These are phyloP conservation scores for Symbiodinium pilosum DNA, from an alignment of 73 alveolate genomes.

Conservation along the genomic window DNA sequence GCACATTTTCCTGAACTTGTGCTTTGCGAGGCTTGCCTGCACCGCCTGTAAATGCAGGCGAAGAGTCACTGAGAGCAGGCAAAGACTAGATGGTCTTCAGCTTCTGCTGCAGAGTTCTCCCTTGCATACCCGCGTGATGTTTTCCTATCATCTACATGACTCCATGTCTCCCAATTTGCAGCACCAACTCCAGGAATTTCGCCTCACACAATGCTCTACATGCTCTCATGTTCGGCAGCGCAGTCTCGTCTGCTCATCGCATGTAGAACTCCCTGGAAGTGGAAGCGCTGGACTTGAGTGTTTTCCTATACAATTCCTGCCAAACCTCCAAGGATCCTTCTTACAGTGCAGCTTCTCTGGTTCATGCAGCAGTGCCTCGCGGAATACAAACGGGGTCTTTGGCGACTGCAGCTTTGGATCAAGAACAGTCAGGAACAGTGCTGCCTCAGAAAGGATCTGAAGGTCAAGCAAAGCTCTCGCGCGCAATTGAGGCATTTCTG, in stretches of 20 bases:
- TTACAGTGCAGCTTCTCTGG: constrained; percentile 21
- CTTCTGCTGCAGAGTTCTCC: no score
- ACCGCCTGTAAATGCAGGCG: no score
- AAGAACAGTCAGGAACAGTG: no score
- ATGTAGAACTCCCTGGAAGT: not conserved
- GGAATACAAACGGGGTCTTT: constrained; percentile 55
- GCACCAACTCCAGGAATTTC: no score
- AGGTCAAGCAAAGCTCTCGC: not conserved
- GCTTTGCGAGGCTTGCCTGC: constrained; percentile 40
- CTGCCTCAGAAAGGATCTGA: no score
- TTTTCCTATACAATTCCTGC: not conserved
- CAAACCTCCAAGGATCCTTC: constrained; percentile 19
- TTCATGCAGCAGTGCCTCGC: constrained; percentile 67
- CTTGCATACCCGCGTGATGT: no score
- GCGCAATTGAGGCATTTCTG: not conserved
- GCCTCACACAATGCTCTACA: not conserved
- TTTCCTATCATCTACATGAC: no score
- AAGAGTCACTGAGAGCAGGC: no score
- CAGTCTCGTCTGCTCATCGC: not conserved
- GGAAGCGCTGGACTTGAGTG: no score
- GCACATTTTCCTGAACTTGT: constrained; percentile 57
- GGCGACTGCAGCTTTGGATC: constrained; percentile 53
- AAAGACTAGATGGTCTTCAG: no score
- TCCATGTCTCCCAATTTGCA: no score
- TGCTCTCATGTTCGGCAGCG: not conserved